A percentile compares a stretch with the other conserved stretches of the same genome.
These are phyloP conservation scores for Silybum marianum DNA, from an alignment of 129 eudicot species.

Conservation along the genomic window DNA sequence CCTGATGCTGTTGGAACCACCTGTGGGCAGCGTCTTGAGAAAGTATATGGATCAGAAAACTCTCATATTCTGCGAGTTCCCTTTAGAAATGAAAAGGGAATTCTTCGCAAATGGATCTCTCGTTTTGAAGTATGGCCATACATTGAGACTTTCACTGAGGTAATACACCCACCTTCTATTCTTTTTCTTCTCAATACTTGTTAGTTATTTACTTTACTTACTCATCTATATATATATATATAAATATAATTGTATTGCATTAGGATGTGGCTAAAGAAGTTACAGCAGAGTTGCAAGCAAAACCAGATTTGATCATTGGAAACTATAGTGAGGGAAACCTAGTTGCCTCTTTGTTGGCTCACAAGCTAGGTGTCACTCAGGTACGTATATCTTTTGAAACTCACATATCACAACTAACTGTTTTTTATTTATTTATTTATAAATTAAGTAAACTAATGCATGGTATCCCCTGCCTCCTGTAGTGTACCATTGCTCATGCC, in stretches of 20 bases:
- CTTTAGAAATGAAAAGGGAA: constrained; percentile 91
- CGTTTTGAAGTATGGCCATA: constrained; percentile 99
- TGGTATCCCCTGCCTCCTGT: constrained; percentile 1
- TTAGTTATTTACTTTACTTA: not conserved
- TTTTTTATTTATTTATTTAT: too few species aligned
- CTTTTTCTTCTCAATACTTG: not conserved
- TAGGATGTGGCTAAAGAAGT: constrained; percentile 89
- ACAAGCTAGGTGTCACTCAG: constrained; percentile 92
- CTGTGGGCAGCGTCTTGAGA: constrained; percentile 91
- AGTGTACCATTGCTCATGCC: constrained; percentile 97
- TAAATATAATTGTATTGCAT: not conserved
- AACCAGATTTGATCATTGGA: constrained; percentile 91
- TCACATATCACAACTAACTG: not conserved
- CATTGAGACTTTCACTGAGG: constrained; percentile 98
- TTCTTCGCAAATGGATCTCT: constrained; percentile 95
- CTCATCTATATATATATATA: not conserved
- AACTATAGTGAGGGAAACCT: constrained; percentile 95
- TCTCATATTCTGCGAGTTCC: constrained; percentile 94
- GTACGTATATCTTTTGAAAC: constrained; percentile 21
- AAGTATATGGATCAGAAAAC: constrained; percentile 85
- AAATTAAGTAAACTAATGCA: not conserved
- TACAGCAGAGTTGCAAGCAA: constrained; percentile 69
- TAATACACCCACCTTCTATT: not conserved
- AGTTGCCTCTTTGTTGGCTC: constrained; percentile 91
- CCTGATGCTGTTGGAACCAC: constrained; percentile 99